Evolutionary conservation across 495 filamentous ascomycete species (phyloP), one percentile per base, ranked within the genome.

Genomic region (Annulohypoxylon bovei): DNA sequence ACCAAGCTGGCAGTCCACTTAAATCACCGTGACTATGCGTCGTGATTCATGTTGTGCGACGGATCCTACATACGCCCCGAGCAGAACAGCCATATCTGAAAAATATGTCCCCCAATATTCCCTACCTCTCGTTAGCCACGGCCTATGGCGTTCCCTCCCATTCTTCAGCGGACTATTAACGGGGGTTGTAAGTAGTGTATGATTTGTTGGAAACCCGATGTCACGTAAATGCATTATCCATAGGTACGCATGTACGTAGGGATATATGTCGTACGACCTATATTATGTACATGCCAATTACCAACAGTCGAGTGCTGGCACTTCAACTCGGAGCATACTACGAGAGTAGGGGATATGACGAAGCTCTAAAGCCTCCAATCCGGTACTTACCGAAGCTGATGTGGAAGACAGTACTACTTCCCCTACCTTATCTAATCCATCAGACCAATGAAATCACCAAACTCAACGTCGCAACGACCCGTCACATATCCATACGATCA

Each of bases 11-110:
- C 25, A 52, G 12, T 3, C 47, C 16, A 18, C 25, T 35, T 20
- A 14, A 53, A 28, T 37, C 22, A 39, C 37, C 9, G 54, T 60
- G 61, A 65, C 42, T 16, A 52, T 61, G 54, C 55, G 44, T 30
- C 11, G 61, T 70, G 67, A 70, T 40, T 70, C 46, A 70, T 65
- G 67, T 28, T 30, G 67, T 70, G 33, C 67, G 47, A 70, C 67
- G 14, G 49, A 6, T 6, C 16, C n/a, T 18, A 49, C 50, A 57
- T 30, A 16, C 30, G 44, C 11, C 22, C 27, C 23, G 27, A 52
- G 22, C 28, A 2, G 7, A 5, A 32, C 12, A 53, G 27, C n/a
- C 11, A 16, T 27, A 28, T 53, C 49, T 33, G 1, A 30, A n/a
- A 52, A 28, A 12, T 16, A 52, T 52, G 23, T n/a, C 9, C 22